Base-by-base conservation (phyloP, 805 yeast genomes). In the Schwanniomyces vanrijiae region DNA sequence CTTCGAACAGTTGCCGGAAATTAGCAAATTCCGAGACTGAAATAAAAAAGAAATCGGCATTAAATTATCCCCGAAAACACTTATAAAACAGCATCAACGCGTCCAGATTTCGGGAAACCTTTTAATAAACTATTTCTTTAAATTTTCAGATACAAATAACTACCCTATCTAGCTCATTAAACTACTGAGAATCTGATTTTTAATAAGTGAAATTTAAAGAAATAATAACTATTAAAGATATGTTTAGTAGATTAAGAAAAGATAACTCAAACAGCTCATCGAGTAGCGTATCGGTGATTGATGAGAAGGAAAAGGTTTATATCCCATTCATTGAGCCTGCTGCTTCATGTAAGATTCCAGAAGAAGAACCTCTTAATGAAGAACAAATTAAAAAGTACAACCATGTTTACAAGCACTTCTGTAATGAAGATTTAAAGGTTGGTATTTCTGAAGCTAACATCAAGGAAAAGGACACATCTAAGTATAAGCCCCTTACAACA, bases 391-490 rank as follows among this genome's bases (percentile, higher is more conserved):
- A 61, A 19, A 84, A 84, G 68, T 91, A 86, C 59, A 52, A 67
- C n/a, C 60, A 65, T n/a, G 87, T 91, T 3, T 70, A 84, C 46
- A 62, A 69, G 40, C 83, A 88, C 65, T 88, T 90, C 63, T 76
- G 75, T 49, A 60, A 78, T 51, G 72, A 80, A 6, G 80, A 68
- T 4, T 62, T 86, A 42, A 61, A 56, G 20, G 61, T 85, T 10
- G 82, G 87, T 1, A 60, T 68, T 10, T 66, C 67, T 19, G 88
- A 83, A 57, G 75, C 76, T 19, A 66, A 70, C 18, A 70, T 71
- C 40, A 77, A 77, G 43, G 65, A 62, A 46, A 62, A 68, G 26
- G 65, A 65, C 19, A 62, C 64, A 1, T 64, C 64, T n/a, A 64
- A 65, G 43, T 61, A 61, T 41, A 54, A 55, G 40, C 56, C 55